These are phyloP conservation scores for Luvunga scandens DNA, from an alignment of 345 rosid genomes.

Conservation along the genomic window DNA sequence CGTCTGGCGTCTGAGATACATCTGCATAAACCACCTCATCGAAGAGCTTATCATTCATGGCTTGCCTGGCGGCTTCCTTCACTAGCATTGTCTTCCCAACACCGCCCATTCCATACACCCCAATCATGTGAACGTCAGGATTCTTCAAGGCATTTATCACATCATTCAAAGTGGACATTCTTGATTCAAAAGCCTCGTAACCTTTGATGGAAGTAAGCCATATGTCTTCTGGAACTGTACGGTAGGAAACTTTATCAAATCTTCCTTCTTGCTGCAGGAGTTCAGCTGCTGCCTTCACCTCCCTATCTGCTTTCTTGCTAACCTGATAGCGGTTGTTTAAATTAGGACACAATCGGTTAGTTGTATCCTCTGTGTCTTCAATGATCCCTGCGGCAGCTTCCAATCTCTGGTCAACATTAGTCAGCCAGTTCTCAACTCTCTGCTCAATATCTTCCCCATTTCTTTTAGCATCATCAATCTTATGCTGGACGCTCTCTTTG, in stretches of 20 bases:
- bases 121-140: background rate
- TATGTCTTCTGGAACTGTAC: background rate
- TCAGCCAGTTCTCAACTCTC: background rate
- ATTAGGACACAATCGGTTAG: background rate
- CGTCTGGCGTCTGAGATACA: slow-evolving; percentile 5
- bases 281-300: background rate
- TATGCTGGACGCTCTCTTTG: background rate
- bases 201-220: background rate
- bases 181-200: background rate
- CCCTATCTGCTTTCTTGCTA: background rate
- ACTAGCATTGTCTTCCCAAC: background rate
- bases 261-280: background rate
- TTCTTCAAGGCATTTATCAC: background rate
- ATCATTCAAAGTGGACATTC: background rate
- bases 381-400: too few relatives aligned
- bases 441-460: background rate
- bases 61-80: background rate
- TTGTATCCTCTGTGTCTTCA: background rate
- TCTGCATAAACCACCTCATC: background rate
- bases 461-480: background rate
- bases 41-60: background rate
- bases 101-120: background rate
- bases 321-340: background rate
- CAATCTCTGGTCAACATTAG: background rate
- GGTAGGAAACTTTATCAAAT: background rate